A percentile compares a stretch with the other conserved stretches of the same genome.
These are phyloP conservation scores for Hansfordia pulvinata DNA, from an alignment of 2,329 filamentous ascomycete genomes.

Conservation along the genomic window DNA sequence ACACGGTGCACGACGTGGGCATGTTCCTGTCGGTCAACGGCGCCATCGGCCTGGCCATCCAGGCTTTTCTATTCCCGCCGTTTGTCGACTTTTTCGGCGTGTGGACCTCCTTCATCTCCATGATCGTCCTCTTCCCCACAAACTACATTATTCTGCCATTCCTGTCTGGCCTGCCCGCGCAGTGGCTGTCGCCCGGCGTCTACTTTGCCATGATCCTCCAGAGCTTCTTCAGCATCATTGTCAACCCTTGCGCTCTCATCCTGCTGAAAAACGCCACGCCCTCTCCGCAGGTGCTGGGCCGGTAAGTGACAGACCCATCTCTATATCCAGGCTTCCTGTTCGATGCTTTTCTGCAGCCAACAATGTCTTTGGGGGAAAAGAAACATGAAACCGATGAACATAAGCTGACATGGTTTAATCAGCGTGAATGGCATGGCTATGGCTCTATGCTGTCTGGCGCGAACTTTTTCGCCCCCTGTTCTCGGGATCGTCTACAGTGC, in stretches of 20 bases:
- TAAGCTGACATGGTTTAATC: too few relatives aligned
- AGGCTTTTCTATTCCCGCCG: conserved; percentile 56
- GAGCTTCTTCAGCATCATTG: conserved; percentile 55
- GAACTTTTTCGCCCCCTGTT: conserved; percentile 56
- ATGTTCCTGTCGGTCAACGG: conserved; percentile 58
- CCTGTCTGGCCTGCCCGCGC: conserved; percentile 41
- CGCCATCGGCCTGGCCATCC: conserved; percentile 57
- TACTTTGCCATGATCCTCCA: conserved; percentile 53
- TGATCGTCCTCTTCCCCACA: conserved; percentile 51
- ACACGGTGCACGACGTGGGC: conserved; percentile 53
- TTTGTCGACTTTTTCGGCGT: conserved; percentile 51
- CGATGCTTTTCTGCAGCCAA: too few relatives aligned
- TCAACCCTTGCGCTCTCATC: conserved; percentile 55
- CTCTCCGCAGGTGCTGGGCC: conserved; percentile 46
- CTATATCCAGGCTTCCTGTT: too few relatives aligned
- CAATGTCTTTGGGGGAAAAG: too few relatives aligned
- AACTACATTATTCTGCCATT: conserved; percentile 59
- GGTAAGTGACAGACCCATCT: too few relatives aligned
- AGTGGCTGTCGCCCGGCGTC: conserved; percentile 43
- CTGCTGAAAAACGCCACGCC: conserved; percentile 61
- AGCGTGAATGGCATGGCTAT: conserved; percentile 65
- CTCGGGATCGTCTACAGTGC: conserved; percentile 54
- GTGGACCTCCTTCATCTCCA: conserved; percentile 52
- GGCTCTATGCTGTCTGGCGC: conserved; percentile 55
- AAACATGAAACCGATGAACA: too few relatives aligned